Percentiles rank a stretch among this genome's conserved stretches.
phyloP scores from a whole-genome alignment of 208 protist genomes.

The Trypanosoma rangeli region DNA sequence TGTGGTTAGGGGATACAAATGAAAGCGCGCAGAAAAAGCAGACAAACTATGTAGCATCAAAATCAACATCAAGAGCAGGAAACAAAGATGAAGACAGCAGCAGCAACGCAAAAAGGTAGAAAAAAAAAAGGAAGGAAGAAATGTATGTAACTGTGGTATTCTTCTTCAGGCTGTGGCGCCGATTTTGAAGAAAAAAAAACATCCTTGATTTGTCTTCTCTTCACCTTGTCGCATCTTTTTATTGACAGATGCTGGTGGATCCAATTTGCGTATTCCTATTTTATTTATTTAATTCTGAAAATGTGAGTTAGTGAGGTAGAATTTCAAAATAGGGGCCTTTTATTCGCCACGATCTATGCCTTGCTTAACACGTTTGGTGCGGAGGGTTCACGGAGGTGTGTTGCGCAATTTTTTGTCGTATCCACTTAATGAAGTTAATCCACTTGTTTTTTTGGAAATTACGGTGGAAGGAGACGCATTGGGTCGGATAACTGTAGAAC shows the following conservation, averaged over 20 bases:
- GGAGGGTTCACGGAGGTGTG: constrained; percentile 1
- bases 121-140: no score
- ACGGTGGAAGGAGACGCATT: constrained; percentile 76
- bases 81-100: no score
- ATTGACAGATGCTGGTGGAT: background rate
- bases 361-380: constrained; percentile 12
- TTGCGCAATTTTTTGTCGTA: constrained; percentile 65
- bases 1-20: background rate
- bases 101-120: no score
- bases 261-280: constrained; percentile 6
- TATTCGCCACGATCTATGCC: constrained; percentile 17
- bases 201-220: constrained; percentile 10
- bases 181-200: background rate
- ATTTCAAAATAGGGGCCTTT: background rate
- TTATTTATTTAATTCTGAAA: constrained; percentile 3
- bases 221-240: no score
- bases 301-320: background rate
- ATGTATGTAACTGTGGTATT: background rate
- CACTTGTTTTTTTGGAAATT: constrained; percentile 86
- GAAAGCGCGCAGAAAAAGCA: background rate
- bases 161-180: background rate
- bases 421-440: constrained; percentile 50
- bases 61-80: background rate
- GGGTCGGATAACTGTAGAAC: constrained; percentile 87
- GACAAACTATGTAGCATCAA: background rate